phyloP scores from a whole-genome alignment of 129 eudicot species.

The Erigeron canadensis region DNA sequence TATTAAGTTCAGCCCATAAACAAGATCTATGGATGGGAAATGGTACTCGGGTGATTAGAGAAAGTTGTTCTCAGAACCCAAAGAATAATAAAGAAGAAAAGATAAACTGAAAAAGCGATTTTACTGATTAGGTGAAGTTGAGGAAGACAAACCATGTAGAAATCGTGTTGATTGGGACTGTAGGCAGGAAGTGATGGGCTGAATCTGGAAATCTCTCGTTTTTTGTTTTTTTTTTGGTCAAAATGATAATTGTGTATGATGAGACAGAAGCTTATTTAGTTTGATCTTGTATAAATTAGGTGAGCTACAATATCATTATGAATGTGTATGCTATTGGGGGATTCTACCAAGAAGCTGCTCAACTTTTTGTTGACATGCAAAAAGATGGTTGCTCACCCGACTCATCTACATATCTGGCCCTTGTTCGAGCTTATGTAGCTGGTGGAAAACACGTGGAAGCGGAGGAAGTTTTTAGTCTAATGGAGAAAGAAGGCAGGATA shows the following conservation, averaged over 20 bases:
- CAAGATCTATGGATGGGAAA: too few species aligned
- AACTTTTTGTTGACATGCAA: conserved; percentile 55
- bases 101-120: too few species aligned
- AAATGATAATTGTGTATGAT: not conserved
- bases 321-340: conserved; percentile 56
- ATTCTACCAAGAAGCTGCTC: conserved; percentile 59
- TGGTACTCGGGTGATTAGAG: too few species aligned
- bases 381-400: conserved; percentile 52
- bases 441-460: conserved; percentile 52
- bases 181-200: not conserved
- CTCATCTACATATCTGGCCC: conserved; percentile 69
- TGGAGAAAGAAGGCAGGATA: conserved; percentile 66
- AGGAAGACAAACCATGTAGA: too few species aligned
- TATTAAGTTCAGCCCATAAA: too few species aligned
- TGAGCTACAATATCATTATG: conserved; percentile 83
- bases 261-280: not conserved
- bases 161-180: too few species aligned
- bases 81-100: too few species aligned
- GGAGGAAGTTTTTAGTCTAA: conserved; percentile 48
- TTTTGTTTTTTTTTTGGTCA: too few species aligned
- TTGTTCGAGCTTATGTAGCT: conserved; percentile 58
- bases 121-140: too few species aligned
- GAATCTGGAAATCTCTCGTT: not conserved
- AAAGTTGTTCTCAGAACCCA: too few species aligned
- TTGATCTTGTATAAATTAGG: conserved; percentile 41